These are phyloP conservation scores for Hygrophorus pudorinus DNA, from an alignment of 768 basidiomycete genomes.

Conservation along the genomic window DNA sequence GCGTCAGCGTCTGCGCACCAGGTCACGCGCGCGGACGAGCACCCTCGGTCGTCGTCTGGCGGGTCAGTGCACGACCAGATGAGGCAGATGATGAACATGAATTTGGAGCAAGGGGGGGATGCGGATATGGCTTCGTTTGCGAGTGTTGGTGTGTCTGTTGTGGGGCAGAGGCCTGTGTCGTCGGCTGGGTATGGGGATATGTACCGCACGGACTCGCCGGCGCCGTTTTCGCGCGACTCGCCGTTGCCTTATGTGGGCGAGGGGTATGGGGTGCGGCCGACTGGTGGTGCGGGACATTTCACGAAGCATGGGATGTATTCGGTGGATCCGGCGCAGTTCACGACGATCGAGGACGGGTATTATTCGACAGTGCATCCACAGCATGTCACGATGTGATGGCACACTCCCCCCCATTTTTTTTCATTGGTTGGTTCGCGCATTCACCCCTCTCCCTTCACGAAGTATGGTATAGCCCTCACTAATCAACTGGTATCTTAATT, in stretches of 20 bases:
- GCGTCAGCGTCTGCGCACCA: conserved; percentile 19
- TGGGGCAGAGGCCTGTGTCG: too few relatives aligned
- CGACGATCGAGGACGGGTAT: conserved; percentile 4
- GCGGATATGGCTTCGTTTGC: conserved; percentile 5
- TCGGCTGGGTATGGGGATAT: conserved; percentile 14
- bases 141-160: too few relatives aligned
- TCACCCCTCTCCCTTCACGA: too few relatives aligned
- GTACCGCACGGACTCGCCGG: conserved; percentile 34
- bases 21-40: conserved; percentile 22
- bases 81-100: conserved; percentile 31
- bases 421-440: neutral
- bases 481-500: neutral
- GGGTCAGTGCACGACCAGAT: conserved; percentile 38
- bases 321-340: conserved; percentile 5
- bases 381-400: conserved; percentile 5
- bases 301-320: conserved; percentile 9
- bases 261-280: neutral
- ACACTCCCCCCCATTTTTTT: neutral
- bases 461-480: neutral
- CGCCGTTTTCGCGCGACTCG: conserved; percentile 20
- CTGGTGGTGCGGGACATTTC: neutral
- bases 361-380: conserved; percentile 2
- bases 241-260: neutral
- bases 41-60: conserved; percentile 28
- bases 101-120: conserved; percentile 15